Conservation (phyloP, 2,329 filamentous ascomycete genomes). For the Xylaria hypoxylon region DNA sequence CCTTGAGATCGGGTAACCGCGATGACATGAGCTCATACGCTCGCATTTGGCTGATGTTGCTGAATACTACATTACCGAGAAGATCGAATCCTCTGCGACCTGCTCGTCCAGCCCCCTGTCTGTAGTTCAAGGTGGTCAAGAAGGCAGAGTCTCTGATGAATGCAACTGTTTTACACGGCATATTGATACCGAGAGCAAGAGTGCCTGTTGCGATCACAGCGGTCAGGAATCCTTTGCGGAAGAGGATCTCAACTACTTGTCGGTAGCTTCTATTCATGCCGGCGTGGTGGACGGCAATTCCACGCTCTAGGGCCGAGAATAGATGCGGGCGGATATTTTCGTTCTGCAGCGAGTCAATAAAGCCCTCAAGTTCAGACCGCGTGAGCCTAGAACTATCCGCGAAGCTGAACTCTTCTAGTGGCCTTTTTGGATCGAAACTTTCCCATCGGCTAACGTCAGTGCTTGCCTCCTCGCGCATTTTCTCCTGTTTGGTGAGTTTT, state of each 20-base stretch:
- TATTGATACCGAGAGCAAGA: slow-evolving; percentile 81
- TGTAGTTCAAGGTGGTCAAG: slow-evolving; percentile 79
- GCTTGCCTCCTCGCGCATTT: slow-evolving; percentile 65
- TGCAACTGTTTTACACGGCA: slow-evolving; percentile 85
- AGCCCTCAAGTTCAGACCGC: slow-evolving; percentile 67
- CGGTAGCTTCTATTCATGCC: slow-evolving; percentile 84
- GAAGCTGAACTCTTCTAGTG: slow-evolving; percentile 35
- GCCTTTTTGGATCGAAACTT: slow-evolving; percentile 67
- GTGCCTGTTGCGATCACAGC: slow-evolving; percentile 82
- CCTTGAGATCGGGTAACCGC: slow-evolving; percentile 76
- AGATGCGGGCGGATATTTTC: slow-evolving; percentile 64
- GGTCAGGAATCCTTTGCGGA: slow-evolving; percentile 76
- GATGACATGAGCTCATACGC: slow-evolving; percentile 78
- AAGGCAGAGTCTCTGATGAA: slow-evolving; percentile 80
- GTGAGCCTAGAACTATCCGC: slow-evolving; percentile 52
- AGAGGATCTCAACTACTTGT: slow-evolving; percentile 79
- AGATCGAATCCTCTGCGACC: slow-evolving; percentile 84
- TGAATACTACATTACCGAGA: slow-evolving; percentile 84
- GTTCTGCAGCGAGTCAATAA: slow-evolving; percentile 63
- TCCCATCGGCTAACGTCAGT: slow-evolving; percentile 68
- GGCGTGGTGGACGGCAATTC: slow-evolving; percentile 81
- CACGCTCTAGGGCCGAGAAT: slow-evolving; percentile 71
- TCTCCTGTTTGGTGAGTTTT: slow-evolving; percentile 57
- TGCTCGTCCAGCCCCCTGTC: slow-evolving; percentile 80
- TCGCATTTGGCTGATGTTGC: slow-evolving; percentile 70